A percentile compares a stretch with the other conserved stretches of the same genome.
These are phyloP conservation scores for Syzygium grande DNA, from an alignment of 345 rosid species.

Conservation along the genomic window DNA sequence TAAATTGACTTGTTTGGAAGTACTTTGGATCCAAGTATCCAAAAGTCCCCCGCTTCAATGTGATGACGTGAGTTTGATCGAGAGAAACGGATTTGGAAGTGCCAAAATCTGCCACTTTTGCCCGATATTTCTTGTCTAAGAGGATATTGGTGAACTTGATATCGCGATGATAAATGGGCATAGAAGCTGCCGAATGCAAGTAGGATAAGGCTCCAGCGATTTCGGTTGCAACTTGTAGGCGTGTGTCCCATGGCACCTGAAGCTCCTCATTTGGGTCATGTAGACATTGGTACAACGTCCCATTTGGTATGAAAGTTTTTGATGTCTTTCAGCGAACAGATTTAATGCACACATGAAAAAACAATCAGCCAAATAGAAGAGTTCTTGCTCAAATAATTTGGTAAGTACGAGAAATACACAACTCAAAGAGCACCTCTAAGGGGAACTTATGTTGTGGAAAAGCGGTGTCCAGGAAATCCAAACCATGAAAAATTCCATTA, in stretches of 20 bases:
- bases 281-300: too few species aligned
- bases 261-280: too few species aligned
- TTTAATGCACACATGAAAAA: too few species aligned
- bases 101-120: accelerated
- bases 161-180: accelerated
- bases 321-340: not conserved
- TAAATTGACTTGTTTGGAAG: not conserved
- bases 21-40: not conserved
- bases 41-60: not conserved
- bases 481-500: not conserved
- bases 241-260: accelerated
- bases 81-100: not conserved
- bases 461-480: not conserved
- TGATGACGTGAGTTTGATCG: not conserved
- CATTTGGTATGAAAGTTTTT: too few species aligned
- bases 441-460: not conserved
- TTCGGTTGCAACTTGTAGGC: too few species aligned
- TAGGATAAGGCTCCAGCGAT: too few species aligned
- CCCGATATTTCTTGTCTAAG: accelerated
- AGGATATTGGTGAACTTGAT: not conserved
- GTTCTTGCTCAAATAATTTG: not conserved
- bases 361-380: not conserved
- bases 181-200: not conserved
- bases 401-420: not conserved
- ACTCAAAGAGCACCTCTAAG: not conserved